Percentiles rank a stretch among this genome's conserved stretches.
Conservation (phyloP, 2,329 filamentous ascomycete species). For the Colletotrichum sp. region DNA sequence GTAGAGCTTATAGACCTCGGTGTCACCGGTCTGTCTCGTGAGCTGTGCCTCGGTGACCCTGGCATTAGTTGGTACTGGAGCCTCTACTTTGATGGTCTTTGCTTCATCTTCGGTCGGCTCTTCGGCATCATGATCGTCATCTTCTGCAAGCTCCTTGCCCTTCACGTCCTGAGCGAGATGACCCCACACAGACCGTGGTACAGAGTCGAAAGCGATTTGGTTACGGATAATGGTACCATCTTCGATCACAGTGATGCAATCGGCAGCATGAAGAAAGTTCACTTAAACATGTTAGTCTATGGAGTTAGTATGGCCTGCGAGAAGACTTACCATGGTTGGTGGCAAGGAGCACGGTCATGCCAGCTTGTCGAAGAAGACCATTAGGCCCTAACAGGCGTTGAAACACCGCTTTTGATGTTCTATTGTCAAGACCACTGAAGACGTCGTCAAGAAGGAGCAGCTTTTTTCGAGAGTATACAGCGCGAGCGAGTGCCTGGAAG, state of each 20-base stretch:
- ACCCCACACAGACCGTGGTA: conserved; percentile 23
- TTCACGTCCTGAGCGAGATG: conserved; percentile 11
- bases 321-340: conserved; percentile 40
- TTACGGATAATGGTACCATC: conserved; percentile 25
- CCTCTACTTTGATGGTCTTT: neutral
- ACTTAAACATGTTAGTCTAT: conserved; percentile 17
- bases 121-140: neutral
- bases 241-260: conserved; percentile 29
- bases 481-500: conserved; percentile 47
- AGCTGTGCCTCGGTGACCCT: conserved; percentile 25
- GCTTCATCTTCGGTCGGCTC: neutral
- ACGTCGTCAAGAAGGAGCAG: conserved; percentile 52
- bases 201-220: conserved; percentile 25
- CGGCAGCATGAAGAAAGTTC: conserved; percentile 27
- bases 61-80: neutral
- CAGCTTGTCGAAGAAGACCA: conserved; percentile 44
- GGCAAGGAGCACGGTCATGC: conserved; percentile 46
- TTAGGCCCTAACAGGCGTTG: conserved; percentile 41
- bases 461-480: conserved; percentile 44
- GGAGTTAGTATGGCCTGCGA: neutral
- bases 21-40: conserved; percentile 31
- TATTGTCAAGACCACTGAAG: conserved; percentile 49
- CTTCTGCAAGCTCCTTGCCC: neutral
- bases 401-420: conserved; percentile 48
- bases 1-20: conserved; percentile 32